Evolutionary conservation across 768 basidiomycete species (phyloP), one percentile per base, ranked within the genome.

Genomic region (Tylopilus subfusipes): DNA sequence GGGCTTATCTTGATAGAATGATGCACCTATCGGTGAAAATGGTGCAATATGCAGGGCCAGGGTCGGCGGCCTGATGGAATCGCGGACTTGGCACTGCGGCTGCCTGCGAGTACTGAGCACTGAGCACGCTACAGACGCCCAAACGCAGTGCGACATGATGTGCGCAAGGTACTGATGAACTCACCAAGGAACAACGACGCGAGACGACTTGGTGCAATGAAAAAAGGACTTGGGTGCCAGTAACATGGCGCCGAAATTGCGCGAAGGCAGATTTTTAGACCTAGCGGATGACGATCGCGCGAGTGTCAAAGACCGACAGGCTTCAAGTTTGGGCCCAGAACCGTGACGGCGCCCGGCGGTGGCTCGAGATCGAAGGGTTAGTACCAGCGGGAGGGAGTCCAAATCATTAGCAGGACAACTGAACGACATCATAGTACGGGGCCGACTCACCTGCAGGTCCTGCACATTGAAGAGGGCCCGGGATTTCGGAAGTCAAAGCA

Each of bases 211-310:
- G 5, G 2, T 33, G n/a, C n/a, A n/a, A n/a, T 18, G 14, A 52
- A 18, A 4, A 9, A 2, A 36, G 2, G n/a, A n/a, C 31, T 42
- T 30, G 52, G n/a, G 36, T 19, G 29, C n/a, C n/a, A n/a, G n/a
- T n/a, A n/a, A 40, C 5, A 25, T 51, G 22, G 29, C n/a, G n/a
- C 40, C 48, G n/a, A 34, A 54, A 54, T 52, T 39, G 48, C 39
- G 48, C 24, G 19, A 46, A 31, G 21, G 30, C 45, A 33, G 5
- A 46, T 16, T 24, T 42, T 42, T 13, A 42, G 22, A 16, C 40
- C 22, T 24, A 22, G 2, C 13, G 13, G 14, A 13, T 13, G 11
- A 42, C 19, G 19, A 40, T n/a, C 7, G n/a, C 38, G 10, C n/a
- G n/a, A 19, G 38, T 39, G 10, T 39, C 19, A 14, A 10, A 5